Evolutionary conservation across 495 filamentous ascomycete species (phyloP), one percentile per base, ranked within the genome.

Genomic region (Entonaema liquescens): DNA sequence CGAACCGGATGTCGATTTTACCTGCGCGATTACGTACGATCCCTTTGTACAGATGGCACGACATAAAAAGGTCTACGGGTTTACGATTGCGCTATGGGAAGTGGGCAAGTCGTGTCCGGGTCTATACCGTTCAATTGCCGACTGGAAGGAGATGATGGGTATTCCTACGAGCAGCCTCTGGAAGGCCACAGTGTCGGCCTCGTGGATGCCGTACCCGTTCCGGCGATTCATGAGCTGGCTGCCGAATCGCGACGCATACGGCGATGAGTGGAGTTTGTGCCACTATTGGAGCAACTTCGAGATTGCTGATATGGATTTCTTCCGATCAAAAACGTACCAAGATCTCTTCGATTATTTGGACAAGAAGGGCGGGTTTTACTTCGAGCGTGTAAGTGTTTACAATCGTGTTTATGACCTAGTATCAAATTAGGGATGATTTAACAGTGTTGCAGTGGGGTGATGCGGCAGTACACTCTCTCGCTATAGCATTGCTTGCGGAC

Each of bases 211-310:
- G 15, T 81, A 63, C 68, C 79, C 65, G 26, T 76, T 74, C 55
- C 74, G 68, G 29, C 74, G 65, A 54, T 71, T 69, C 52, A 76
- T 79, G 42, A 70, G 71, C 25, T 79, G 77, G 77, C 6, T 77
- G 25, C 71, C 77, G 23, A 62, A 74, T 31, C 72, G 72, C 33
- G 76, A 74, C 23, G 57, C 44, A 1, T 67, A 67, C 21, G 77
- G 75, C 25, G 74, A 79, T 26, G 71, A 38, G 53, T 83, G 81
- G 72, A 83, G 79, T 52, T 49, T 80, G 38, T 83, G 81, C 67
- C 81, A 83, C 62, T 83, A 81, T 66, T 83, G 81, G 81, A 81
- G 76, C 64, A 83, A 83, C 50, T 83, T 83, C 36, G 81, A 83
- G 68, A 82, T 83, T 33, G 81, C 79, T 38, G 80, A 81, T 58